phyloP scores from a whole-genome alignment of 1,284 basidiomycete species.

The Spongispora temasekensis region DNA sequence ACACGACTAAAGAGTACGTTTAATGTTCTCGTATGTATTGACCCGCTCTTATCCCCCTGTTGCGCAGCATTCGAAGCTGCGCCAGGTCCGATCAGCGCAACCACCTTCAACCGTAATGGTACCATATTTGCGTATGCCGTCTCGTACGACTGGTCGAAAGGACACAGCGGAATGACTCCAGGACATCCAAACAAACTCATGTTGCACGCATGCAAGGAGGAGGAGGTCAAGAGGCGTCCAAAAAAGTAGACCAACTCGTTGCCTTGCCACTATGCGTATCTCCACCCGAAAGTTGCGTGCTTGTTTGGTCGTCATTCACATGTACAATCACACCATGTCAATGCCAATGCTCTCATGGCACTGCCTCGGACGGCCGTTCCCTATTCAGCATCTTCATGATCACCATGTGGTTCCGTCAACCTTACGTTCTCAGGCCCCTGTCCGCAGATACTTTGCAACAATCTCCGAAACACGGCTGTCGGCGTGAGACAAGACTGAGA shows the following conservation, averaged over 20 bases:
- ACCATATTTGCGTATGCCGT: conserved; percentile 89
- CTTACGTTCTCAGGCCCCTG: not conserved
- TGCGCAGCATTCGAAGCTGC: conserved; percentile 48
- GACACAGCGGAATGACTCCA: conserved; percentile 84
- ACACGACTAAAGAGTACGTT: conserved; percentile 84
- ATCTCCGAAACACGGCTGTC: conserved; percentile 19
- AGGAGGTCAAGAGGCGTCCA: conserved; percentile 79
- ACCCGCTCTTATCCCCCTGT: conserved; percentile 8
- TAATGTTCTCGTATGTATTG: not conserved
- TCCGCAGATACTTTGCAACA: conserved; percentile 8
- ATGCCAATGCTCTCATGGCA: not conserved
- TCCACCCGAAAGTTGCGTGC: not conserved
- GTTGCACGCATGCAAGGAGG: conserved; percentile 88
- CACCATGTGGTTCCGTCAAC: conserved; percentile 1
- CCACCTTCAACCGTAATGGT: conserved; percentile 83
- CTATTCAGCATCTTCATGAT: not conserved
- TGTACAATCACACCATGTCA: not conserved
- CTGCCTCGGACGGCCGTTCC: not conserved
- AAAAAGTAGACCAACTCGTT: conserved; percentile 42
- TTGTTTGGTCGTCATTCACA: not conserved
- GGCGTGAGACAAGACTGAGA: conserved; percentile 28
- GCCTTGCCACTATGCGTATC: conserved; percentile 5
- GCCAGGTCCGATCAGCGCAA: conserved; percentile 70
- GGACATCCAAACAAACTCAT: conserved; percentile 84
- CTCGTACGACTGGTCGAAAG: conserved; percentile 91